Conservation (phyloP, 441 rosid species). For the Euphorbia schlechtendalii region DNA sequence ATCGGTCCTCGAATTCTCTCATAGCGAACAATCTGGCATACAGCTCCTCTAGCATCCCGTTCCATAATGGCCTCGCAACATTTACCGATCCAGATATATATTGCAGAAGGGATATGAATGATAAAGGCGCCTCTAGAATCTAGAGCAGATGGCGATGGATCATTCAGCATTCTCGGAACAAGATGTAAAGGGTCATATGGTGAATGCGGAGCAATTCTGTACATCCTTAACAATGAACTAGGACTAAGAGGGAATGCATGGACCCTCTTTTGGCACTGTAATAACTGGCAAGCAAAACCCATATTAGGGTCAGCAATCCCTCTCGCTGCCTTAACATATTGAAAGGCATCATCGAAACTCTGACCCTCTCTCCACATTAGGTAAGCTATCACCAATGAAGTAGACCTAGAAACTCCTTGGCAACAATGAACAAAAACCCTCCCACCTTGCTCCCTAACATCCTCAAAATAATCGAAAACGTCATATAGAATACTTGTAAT, state of each 20-base stretch:
- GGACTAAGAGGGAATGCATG: constrained; percentile 96
- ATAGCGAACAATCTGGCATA: constrained; percentile 85
- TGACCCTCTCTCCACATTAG: constrained; percentile 98
- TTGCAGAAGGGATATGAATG: constrained; percentile 70
- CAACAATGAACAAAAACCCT: constrained; percentile 95
- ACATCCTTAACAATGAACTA: constrained; percentile 83
- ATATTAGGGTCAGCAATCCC: constrained; percentile 97
- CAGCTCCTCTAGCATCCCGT: constrained; percentile 93
- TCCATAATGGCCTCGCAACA: constrained; percentile 77
- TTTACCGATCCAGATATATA: constrained; percentile 91
- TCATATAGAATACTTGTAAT: constrained; percentile 93
- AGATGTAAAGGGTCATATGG: constrained; percentile 97
- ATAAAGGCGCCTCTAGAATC: constrained; percentile 98
- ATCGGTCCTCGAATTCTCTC: constrained; percentile 79
- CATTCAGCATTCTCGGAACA: constrained; percentile 85
- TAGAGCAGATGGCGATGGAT: constrained; percentile 64
- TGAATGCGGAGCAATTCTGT: constrained; percentile 86
- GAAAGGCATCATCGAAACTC: constrained; percentile 97
- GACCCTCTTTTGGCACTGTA: constrained; percentile 95
- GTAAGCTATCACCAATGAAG: constrained; percentile 94
- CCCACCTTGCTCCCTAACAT: constrained; percentile 83
- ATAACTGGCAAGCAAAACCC: constrained; percentile 97
- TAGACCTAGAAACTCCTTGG: constrained; percentile 95
- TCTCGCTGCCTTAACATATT: constrained; percentile 88
- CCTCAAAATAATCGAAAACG: constrained; percentile 97